These are phyloP conservation scores for Ricinus communis DNA, from an alignment of 345 rosid species.

Conservation along the genomic window DNA sequence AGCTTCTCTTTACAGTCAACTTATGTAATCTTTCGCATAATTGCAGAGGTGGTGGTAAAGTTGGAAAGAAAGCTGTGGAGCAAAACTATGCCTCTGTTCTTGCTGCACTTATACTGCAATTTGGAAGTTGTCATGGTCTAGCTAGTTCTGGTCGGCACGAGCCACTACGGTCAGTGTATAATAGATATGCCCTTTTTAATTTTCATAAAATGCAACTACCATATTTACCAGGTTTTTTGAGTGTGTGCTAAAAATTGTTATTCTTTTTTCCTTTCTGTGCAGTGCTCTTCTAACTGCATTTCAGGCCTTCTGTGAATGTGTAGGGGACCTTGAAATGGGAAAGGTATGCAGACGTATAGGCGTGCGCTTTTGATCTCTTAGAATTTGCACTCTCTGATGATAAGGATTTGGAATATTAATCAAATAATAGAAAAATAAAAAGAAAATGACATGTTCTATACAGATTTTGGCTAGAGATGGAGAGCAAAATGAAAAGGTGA, in stretches of 20 bases:
- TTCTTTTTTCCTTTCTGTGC: constrained; percentile 33
- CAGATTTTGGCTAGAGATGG: constrained; percentile 91
- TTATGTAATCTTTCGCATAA: constrained; percentile 28
- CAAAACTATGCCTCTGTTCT: constrained; percentile 86
- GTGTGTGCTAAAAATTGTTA: constrained; percentile 1
- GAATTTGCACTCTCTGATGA: constrained; percentile 2
- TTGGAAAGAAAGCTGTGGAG: constrained; percentile 89
- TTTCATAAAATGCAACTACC: constrained; percentile 1
- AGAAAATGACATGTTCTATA: constrained; percentile 14
- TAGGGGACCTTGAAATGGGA: constrained; percentile 99
- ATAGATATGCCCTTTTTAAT: background rate
- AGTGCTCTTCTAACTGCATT: constrained; percentile 86
- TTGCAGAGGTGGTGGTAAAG: constrained; percentile 91
- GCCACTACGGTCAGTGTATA: constrained; percentile 62
- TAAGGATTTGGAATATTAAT: constrained; percentile 14
- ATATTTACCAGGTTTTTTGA: background rate
- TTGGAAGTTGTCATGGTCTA: constrained; percentile 90
- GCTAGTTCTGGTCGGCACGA: constrained; percentile 82
- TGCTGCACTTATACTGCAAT: constrained; percentile 79
- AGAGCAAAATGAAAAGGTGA: constrained; percentile 82
- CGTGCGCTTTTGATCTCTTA: background rate
- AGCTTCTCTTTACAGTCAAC: constrained; percentile 14
- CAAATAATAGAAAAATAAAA: constrained; percentile 14
- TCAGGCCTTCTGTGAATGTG: constrained; percentile 96
- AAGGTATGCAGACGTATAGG: constrained; percentile 52